Evolutionary conservation across 768 basidiomycete species (phyloP).

Genomic region (Sporobolomyces pararoseus): DNA sequence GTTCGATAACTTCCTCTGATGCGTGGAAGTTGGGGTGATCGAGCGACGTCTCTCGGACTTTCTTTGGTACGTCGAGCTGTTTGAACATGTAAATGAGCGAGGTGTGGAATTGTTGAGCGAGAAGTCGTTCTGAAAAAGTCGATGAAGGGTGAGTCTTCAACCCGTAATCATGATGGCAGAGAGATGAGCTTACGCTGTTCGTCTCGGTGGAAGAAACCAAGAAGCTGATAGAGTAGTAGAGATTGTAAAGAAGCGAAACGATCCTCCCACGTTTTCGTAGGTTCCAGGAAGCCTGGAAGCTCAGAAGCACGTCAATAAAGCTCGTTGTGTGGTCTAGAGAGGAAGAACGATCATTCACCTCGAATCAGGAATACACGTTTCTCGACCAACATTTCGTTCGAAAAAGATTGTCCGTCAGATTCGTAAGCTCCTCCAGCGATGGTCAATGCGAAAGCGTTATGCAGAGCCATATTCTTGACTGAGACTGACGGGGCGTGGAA

Average conservation of each 20-base stretch:
- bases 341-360: background rate
- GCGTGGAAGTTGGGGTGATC: background rate
- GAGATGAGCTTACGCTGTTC: constrained; percentile 30
- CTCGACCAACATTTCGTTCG: constrained; percentile 41
- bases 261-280: constrained; percentile 21
- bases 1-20: background rate
- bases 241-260: constrained; percentile 31
- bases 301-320: background rate
- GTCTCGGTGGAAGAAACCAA: constrained; percentile 40
- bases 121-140: constrained; percentile 34
- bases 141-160: too few species aligned
- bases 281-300: constrained; percentile 17
- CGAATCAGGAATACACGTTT: constrained; percentile 38
- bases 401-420: constrained; percentile 28
- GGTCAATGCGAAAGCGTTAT: constrained; percentile 32
- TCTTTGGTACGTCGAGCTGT: constrained; percentile 25
- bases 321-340: background rate
- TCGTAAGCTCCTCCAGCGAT: constrained; percentile 35
- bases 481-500: constrained; percentile 19
- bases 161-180: background rate
- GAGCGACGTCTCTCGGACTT: background rate
- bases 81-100: constrained; percentile 37
- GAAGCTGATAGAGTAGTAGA: constrained; percentile 37
- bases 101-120: constrained; percentile 38
- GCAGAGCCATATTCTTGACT: constrained; percentile 18